Conservation (phyloP, 2,329 filamentous ascomycete species). For the Monilinia fructigena region DNA sequence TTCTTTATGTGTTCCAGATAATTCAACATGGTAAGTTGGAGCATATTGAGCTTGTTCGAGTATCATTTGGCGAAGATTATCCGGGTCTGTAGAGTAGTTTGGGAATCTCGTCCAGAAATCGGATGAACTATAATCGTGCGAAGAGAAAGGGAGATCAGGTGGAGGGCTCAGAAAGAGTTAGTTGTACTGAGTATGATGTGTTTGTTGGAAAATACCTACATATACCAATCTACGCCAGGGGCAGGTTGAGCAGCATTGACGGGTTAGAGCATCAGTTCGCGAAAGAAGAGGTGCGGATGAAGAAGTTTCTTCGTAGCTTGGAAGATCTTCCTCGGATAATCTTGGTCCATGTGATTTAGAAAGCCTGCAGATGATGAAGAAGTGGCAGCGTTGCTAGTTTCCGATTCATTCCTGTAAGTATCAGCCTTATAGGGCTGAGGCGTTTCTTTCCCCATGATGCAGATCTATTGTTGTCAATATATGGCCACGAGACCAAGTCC, state of each 20-base stretch:
- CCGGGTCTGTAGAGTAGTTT: conserved; percentile 32
- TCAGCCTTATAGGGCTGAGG: conserved; percentile 12
- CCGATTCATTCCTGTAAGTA: background rate
- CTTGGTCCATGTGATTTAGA: conserved; percentile 27
- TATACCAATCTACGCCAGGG: conserved; percentile 13
- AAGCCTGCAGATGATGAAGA: conserved; percentile 33
- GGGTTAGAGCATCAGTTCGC: background rate
- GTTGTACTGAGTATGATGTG: background rate
- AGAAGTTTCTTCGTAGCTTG: conserved; percentile 28
- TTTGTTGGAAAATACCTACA: background rate
- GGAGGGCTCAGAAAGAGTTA: conserved; percentile 23
- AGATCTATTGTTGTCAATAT: background rate
- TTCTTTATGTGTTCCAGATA: conserved; percentile 40
- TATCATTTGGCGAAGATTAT: conserved; percentile 35
- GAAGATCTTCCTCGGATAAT: conserved; percentile 31
- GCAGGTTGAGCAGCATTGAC: background rate
- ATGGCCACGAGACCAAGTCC: background rate
- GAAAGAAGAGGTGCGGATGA: conserved; percentile 18
- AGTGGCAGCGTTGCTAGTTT: conserved; percentile 20
- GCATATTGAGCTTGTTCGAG: conserved; percentile 35
- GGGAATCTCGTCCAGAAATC: conserved; percentile 37
- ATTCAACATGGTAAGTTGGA: conserved; percentile 35
- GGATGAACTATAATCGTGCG: conserved; percentile 29
- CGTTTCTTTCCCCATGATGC: conserved; percentile 20
- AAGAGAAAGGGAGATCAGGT: conserved; percentile 33